Percentiles rank a stretch among this genome's conserved stretches.
These are phyloP conservation scores for Penicillium psychrofluorescens DNA, from an alignment of 495 filamentous ascomycete species.

Conservation along the genomic window DNA sequence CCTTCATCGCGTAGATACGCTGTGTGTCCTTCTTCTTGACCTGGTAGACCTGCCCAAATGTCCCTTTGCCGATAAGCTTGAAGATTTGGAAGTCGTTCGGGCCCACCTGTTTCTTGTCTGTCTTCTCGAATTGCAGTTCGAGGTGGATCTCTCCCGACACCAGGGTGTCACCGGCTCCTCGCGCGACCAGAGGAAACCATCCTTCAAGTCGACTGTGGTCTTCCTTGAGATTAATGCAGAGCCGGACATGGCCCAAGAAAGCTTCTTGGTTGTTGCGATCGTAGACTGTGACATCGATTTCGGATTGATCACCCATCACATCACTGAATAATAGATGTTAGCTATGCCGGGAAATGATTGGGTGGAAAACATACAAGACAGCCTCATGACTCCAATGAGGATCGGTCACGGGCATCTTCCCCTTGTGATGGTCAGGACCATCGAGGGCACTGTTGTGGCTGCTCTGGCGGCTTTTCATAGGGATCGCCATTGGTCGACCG, in stretches of 20 bases:
- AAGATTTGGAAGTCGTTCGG: slow-evolving; percentile 96
- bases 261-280: slow-evolving; percentile 79
- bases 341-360: slow-evolving; percentile 2
- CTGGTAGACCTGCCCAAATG: slow-evolving; percentile 99
- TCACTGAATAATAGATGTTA: slow-evolving; percentile 53
- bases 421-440: slow-evolving; percentile 55
- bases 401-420: slow-evolving; percentile 63
- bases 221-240: slow-evolving; percentile 59
- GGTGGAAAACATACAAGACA: slow-evolving; percentile 66
- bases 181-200: slow-evolving; percentile 74
- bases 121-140: slow-evolving; percentile 76
- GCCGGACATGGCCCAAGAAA: slow-evolving; percentile 84
- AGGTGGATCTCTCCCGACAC: slow-evolving; percentile 90
- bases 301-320: slow-evolving; percentile 85
- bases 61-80: slow-evolving; percentile 95
- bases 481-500: slow-evolving; percentile 84
- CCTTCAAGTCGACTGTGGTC: slow-evolving; percentile 65
- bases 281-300: slow-evolving; percentile 91
- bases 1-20: slow-evolving; percentile 98
- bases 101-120: slow-evolving; percentile 87
- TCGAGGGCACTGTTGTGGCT: slow-evolving; percentile 81
- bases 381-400: slow-evolving; percentile 96
- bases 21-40: slow-evolving; percentile 97
- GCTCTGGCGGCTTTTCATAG: slow-evolving; percentile 90
- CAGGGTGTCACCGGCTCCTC: slow-evolving; percentile 56